Evolutionary conservation across 1,284 basidiomycete genomes (phyloP).

Genomic region (Fomitopsis palustris): DNA sequence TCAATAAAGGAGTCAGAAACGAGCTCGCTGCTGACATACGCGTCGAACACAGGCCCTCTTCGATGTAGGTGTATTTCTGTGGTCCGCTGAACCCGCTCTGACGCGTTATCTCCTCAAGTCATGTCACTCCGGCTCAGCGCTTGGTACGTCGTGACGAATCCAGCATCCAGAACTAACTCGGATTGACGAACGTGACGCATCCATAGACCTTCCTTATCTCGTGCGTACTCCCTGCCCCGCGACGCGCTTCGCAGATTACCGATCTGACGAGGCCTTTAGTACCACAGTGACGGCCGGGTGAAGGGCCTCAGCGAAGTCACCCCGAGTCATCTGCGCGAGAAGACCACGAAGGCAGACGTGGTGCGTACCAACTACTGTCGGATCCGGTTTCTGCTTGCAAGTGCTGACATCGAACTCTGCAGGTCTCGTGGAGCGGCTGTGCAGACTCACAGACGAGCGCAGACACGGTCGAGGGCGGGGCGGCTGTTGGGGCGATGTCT

Average conservation of each 20-base stretch:
- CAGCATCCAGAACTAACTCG: no score
- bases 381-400: no score
- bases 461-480: conserved; percentile 79
- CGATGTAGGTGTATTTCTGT: conserved; percentile 60
- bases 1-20: not conserved
- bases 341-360: conserved; percentile 49
- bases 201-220: conserved; percentile 57
- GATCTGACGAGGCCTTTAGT: conserved; percentile 35
- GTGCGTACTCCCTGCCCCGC: conserved; percentile 30
- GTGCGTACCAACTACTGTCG: conserved; percentile 23
- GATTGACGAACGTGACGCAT: not conserved
- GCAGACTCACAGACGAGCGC: conserved; percentile 93
- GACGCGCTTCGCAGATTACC: not conserved
- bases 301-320: conserved; percentile 46
- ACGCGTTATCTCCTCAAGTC: conserved; percentile 33
- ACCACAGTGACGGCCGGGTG: conserved; percentile 54
- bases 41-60: conserved; percentile 52
- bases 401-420: no score
- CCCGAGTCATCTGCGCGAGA: conserved; percentile 28
- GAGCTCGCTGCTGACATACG: not conserved
- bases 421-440: conserved; percentile 86
- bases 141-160: conserved; percentile 38
- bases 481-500: conserved; percentile 88
- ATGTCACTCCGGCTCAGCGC: conserved; percentile 60
- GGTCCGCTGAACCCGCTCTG: no score